phyloP scores from a whole-genome alignment of 805 yeast species.

The Wickerhamia fluorescens region DNA sequence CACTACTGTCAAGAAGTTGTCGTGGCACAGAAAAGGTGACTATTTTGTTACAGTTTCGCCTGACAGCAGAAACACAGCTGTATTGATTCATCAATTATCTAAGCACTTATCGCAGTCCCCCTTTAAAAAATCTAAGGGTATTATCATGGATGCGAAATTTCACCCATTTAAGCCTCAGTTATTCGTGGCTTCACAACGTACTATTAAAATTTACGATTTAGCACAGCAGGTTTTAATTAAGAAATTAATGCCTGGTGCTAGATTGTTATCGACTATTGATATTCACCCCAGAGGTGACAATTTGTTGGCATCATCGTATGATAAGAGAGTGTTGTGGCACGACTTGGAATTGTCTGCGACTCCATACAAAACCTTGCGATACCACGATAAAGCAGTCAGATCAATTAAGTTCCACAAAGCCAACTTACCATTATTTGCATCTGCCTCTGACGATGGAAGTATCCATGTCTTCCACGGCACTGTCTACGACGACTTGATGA shows the following conservation, averaged over 20 bases:
- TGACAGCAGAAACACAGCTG: constrained; percentile 80
- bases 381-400: constrained; percentile 93
- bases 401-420: constrained; percentile 80
- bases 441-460: constrained; percentile 91
- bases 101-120: constrained; percentile 95
- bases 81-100: constrained; percentile 88
- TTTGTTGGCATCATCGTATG: constrained; percentile 85
- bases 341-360: constrained; percentile 83
- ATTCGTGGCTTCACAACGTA: constrained; percentile 90
- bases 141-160: constrained; percentile 92
- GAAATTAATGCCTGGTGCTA: constrained; percentile 89
- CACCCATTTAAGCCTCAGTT: constrained; percentile 95
- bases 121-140: constrained; percentile 86
- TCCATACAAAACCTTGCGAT: constrained; percentile 92
- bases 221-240: constrained; percentile 77
- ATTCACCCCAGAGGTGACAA: constrained; percentile 97
- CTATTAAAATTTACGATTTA: constrained; percentile 83
- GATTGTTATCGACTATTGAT: constrained; percentile 88
- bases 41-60: constrained; percentile 97
- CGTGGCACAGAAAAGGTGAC: constrained; percentile 98
- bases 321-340: constrained; percentile 95
- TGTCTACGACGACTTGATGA: constrained; percentile 91
- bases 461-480: constrained; percentile 95
- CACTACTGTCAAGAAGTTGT: constrained; percentile 64
- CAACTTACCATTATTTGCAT: constrained; percentile 81